Conservation (phyloP, 768 basidiomycete genomes). For the Trametes cubensis region DNA sequence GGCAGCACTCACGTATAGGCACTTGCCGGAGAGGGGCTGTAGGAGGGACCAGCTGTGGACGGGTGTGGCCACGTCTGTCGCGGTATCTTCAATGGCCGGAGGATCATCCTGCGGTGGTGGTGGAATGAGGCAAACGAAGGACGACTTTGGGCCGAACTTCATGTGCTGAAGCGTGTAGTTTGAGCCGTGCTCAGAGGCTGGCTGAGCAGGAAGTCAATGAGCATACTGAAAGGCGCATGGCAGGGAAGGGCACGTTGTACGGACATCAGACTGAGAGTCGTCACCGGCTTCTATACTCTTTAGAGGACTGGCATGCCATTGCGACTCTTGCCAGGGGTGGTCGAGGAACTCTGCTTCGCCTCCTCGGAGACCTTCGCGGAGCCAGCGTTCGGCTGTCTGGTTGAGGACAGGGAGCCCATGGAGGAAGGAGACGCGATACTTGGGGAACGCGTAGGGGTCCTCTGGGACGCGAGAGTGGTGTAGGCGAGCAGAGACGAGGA, state of each 20-base stretch:
- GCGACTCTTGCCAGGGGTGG: conserved; percentile 54
- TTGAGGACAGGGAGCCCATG: conserved; percentile 75
- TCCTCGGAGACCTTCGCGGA: conserved; percentile 68
- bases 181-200: conserved; percentile 21
- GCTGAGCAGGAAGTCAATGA: conserved; percentile 28
- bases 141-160: conserved; percentile 68
- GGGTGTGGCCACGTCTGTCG: conserved; percentile 61
- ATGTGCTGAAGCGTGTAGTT: conserved; percentile 69
- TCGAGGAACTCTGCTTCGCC: conserved; percentile 80
- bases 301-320: conserved; percentile 42
- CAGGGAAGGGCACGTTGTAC: conserved; percentile 29
- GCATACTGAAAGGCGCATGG: background rate
- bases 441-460: conserved; percentile 80
- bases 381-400: conserved; percentile 76
- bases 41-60: conserved; percentile 82
- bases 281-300: conserved; percentile 67
- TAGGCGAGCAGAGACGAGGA: conserved; percentile 38
- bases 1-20: conserved; percentile 74
- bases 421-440: conserved; percentile 77
- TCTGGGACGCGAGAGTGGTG: conserved; percentile 69
- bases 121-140: conserved; percentile 81
- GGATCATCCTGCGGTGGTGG: conserved; percentile 51
- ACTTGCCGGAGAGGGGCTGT: conserved; percentile 75
- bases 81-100: conserved; percentile 51
- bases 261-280: conserved; percentile 35